A percentile compares a stretch with the other conserved stretches of the same genome.
Evolutionary conservation across 2,329 filamentous ascomycete species (phyloP).

Genomic region (Pseudogymnoascus sp.): DNA sequence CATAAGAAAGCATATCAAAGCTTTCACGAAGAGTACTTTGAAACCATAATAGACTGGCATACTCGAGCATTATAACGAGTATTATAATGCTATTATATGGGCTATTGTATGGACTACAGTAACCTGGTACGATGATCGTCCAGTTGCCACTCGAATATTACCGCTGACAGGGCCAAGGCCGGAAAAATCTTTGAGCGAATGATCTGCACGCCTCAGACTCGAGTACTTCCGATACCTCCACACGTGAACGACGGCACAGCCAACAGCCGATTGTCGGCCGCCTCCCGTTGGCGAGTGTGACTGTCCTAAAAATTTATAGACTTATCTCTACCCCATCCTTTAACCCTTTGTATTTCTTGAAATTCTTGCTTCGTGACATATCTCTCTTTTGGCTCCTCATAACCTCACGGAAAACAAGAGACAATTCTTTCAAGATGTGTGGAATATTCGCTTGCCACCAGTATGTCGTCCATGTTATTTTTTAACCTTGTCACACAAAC

Average conservation of each 20-base stretch:
- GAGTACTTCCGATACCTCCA: not conserved
- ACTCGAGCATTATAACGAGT: not conserved
- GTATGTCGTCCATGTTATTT: constrained; percentile 43
- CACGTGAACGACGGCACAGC: not conserved
- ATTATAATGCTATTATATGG: not conserved
- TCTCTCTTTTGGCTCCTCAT: not conserved
- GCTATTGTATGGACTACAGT: not conserved
- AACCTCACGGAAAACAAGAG: not conserved
- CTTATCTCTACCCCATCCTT: constrained; percentile 8
- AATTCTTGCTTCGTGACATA: constrained; percentile 7
- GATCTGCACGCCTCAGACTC: not conserved
- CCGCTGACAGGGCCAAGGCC: not conserved
- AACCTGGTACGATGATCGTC: constrained; percentile 2
- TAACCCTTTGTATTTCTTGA: constrained; percentile 1
- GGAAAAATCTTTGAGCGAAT: constrained; percentile 3
- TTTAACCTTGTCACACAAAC: constrained; percentile 11
- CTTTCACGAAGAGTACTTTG: not conserved
- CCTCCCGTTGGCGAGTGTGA: constrained; percentile 4
- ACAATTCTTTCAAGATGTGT: constrained; percentile 61
- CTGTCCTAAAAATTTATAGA: constrained; percentile 2
- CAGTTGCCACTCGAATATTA: not conserved
- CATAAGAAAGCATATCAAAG: not conserved
- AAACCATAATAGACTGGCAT: not conserved
- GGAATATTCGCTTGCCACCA: constrained; percentile 93
- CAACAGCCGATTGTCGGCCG: constrained; percentile 6